Base-by-base conservation (phyloP, 345 rosid genomes). In the Cardamine chenopodiifolia region DNA sequence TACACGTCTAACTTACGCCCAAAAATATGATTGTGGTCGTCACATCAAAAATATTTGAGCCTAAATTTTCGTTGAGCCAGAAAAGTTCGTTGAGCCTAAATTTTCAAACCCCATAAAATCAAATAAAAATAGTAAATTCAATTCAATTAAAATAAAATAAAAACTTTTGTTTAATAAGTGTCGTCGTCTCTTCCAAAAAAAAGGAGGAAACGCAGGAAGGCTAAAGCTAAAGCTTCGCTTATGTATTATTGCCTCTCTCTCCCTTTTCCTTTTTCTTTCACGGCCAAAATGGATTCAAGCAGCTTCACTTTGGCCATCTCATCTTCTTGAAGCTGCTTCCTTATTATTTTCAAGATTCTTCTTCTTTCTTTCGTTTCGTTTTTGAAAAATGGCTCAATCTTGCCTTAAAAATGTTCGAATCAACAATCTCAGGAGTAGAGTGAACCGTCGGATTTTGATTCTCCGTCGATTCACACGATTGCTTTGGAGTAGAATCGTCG, bases 391-490 rank as follows among this genome's bases (percentile, higher is more conserved):
- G 83, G 77, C 73, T 53, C 79, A 71, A 7, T 17, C 70, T 4
- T 75, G 74, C 68, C 75, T 68, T 48, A 68, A 49, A 59, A 78
- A 76, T 78, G 82, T 59, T 39, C 75, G 74, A 19, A 71, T 81
- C 68, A 80, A 79, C 26, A 79, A 79, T 39, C 87, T 85, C 6
- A 65, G 79, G 34, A 76, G 49, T 10, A 78, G 86, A 68, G 73
- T 88, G 18, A 79, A 79, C 11, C 87, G 90, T 18, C 84, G 89
- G 19, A 61, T 91, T 47, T 75, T 81, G 28, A 64, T 76, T 42
- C 83, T 91, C 34, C 81, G 89, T 13, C 80, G 90, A 18, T 86
- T 86, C 84, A 82, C 89, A 56, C 78, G 85, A 7, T 78, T 79
- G 20, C 64, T 82, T 5, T 87, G 87, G 87, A 80, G 80, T 39